Percentiles rank a stretch among this genome's conserved stretches.
Conservation (phyloP, 768 basidiomycete species). For the Mrakia blollopis region DNA sequence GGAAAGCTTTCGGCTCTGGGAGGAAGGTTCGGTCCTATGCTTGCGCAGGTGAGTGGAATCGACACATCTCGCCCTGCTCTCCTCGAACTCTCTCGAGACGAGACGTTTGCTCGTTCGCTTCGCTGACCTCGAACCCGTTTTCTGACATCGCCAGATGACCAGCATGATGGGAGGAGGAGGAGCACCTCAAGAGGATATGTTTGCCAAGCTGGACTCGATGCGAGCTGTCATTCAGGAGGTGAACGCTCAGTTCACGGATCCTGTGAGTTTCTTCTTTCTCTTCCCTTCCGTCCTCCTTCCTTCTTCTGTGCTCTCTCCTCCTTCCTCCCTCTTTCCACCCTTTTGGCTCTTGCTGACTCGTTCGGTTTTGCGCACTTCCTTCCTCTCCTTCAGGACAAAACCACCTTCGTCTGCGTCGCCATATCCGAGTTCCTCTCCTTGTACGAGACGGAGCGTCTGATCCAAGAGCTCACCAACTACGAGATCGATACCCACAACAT, state of each 20-base stretch:
- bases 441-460: conserved; percentile 96
- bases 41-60: conserved; percentile 58
- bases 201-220: conserved; percentile 96
- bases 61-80: neutral
- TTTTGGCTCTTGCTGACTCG: neutral
- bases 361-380: neutral
- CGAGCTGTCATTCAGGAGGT: conserved; percentile 95
- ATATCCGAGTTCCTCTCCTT: conserved; percentile 97
- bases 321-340: neutral
- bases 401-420: conserved; percentile 96
- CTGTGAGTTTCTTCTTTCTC: conserved; percentile 40
- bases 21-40: conserved; percentile 94
- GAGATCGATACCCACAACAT: conserved; percentile 99
- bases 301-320: conserved; percentile 46
- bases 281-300: conserved; percentile 38
- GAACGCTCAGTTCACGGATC: conserved; percentile 98
- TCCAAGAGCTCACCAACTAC: conserved; percentile 82
- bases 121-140: neutral
- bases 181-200: conserved; percentile 94
- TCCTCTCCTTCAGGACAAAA: conserved; percentile 68
- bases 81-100: neutral
- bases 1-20: conserved; percentile 91
- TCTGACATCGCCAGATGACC: conserved; percentile 61
- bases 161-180: conserved; percentile 76
- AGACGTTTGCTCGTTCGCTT: neutral